A percentile compares a stretch with the other conserved stretches of the same genome.
phyloP scores from a whole-genome alignment of 805 yeast genomes.

The Monosporozyma siamensis region DNA sequence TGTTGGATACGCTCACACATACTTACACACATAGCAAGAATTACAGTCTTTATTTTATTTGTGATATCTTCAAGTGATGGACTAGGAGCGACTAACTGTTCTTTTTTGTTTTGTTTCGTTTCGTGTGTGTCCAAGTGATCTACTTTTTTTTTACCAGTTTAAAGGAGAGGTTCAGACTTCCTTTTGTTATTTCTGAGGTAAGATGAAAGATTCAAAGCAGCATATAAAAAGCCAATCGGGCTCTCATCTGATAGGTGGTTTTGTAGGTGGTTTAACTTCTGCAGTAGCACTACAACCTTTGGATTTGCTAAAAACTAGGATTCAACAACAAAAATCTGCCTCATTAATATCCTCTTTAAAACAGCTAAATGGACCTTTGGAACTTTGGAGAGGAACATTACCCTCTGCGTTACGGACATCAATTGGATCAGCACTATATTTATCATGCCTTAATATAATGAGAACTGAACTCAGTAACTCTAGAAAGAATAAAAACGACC shows the following conservation, averaged over 20 bases:
- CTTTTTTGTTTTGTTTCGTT: no score
- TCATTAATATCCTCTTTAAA: constrained; percentile 28
- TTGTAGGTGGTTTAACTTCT: constrained; percentile 73
- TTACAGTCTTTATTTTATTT: no score
- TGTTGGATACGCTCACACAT: no score
- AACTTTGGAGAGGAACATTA: constrained; percentile 87
- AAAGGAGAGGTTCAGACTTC: no score
- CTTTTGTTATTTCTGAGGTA: no score
- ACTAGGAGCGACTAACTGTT: no score
- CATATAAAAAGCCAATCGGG: constrained; percentile 8
- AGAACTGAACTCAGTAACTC: constrained; percentile 42
- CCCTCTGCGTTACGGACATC: constrained; percentile 89
- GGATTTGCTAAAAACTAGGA: constrained; percentile 78
- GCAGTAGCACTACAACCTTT: constrained; percentile 79
- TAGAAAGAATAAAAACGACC: not conserved
- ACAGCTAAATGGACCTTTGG: constrained; percentile 33
- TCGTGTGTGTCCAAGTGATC: no score
- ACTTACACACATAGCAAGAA: no score
- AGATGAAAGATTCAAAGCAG: not conserved
- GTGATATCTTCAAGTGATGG: no score
- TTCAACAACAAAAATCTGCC: constrained; percentile 48
- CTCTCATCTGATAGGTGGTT: constrained; percentile 68
- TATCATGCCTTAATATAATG: constrained; percentile 58
- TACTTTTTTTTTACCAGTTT: no score
- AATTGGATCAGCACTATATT: constrained; percentile 79